These are phyloP conservation scores for Solanum ahanhuiri DNA, from an alignment of 257 asterid genomes.

Conservation along the genomic window DNA sequence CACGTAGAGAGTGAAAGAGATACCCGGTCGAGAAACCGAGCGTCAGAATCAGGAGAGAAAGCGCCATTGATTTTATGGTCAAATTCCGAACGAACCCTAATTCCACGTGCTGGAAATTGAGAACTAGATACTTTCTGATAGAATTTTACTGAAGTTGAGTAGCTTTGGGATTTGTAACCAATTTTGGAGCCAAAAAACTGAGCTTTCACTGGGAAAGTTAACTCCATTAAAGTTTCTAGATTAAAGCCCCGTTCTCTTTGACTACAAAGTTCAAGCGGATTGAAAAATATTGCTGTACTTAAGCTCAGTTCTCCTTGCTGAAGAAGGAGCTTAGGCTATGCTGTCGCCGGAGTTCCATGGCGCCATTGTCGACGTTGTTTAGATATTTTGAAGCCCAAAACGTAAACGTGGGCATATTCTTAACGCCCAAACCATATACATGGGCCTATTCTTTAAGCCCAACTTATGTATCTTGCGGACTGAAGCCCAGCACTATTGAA, in stretches of 20 bases:
- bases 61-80: slow-evolving; percentile 63
- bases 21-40: slow-evolving; percentile 84
- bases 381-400: neutral
- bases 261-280: neutral
- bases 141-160: slow-evolving; percentile 1
- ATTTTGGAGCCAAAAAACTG: neutral
- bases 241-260: neutral
- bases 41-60: slow-evolving; percentile 65
- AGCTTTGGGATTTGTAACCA: slow-evolving; percentile 1
- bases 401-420: neutral
- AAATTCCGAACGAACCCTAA: slow-evolving; percentile 71
- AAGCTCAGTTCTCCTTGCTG: neutral
- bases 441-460: neutral
- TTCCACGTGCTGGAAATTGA: neutral
- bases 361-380: neutral
- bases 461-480: neutral
- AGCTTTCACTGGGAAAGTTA: neutral
- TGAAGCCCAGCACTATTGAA: neutral
- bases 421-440: neutral
- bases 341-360: neutral
- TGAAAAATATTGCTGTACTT: neutral
- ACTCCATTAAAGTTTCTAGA: neutral
- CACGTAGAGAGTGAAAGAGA: slow-evolving; percentile 4
- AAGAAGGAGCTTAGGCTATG: neutral
- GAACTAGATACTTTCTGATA: neutral